Evolutionary conservation across 2,329 filamentous ascomycete species (phyloP).

Genomic region (Dothistroma septosporum): DNA sequence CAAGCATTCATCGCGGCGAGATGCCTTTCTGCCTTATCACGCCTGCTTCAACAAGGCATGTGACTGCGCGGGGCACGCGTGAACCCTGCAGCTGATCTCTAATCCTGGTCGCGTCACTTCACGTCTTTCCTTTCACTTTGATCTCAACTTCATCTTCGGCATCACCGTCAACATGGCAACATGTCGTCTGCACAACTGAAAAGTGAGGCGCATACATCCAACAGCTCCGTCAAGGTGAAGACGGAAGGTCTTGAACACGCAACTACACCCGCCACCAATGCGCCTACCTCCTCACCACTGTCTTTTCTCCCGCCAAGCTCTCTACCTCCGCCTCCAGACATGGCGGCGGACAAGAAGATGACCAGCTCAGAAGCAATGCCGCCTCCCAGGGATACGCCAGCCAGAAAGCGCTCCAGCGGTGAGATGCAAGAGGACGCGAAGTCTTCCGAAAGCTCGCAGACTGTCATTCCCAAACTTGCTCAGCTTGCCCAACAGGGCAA

Average conservation of each 20-base stretch:
- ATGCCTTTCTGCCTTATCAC: background rate
- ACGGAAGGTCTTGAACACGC: background rate
- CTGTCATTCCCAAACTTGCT: background rate
- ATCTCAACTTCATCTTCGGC: background rate
- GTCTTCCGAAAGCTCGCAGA: background rate
- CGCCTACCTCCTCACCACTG: background rate
- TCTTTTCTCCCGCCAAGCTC: slow-evolving; percentile 2
- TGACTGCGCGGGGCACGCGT: slow-evolving; percentile 4
- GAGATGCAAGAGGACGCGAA: slow-evolving; percentile 5
- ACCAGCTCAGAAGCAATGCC: slow-evolving; percentile 1
- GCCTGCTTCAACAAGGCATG: no score
- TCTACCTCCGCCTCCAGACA: background rate
- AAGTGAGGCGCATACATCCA: background rate
- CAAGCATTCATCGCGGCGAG: background rate
- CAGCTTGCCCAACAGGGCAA: slow-evolving; percentile 4
- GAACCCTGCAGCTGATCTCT: background rate
- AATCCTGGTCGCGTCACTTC: background rate
- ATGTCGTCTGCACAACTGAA: slow-evolving; percentile 8
- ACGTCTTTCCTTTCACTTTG: background rate
- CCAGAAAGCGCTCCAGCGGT: slow-evolving; percentile 4
- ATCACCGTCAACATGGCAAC: slow-evolving; percentile 5
- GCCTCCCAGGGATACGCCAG: background rate
- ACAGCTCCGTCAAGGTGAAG: background rate
- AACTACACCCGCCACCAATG: background rate
- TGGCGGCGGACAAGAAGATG: background rate